phyloP scores from a whole-genome alignment of 2,329 filamentous ascomycete species.

The Plenodomus lindquistii region DNA sequence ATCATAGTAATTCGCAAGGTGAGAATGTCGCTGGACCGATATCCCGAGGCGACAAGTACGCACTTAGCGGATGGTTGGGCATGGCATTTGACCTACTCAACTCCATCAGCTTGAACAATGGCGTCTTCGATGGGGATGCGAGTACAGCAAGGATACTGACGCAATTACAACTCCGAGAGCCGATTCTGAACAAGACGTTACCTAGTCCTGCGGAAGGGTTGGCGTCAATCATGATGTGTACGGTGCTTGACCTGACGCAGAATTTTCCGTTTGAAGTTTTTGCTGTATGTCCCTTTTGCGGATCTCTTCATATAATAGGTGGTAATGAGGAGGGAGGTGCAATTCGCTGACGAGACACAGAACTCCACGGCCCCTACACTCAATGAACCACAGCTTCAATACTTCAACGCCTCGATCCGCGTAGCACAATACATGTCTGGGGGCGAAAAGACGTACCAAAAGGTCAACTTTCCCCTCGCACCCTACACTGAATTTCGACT shows the following conservation, averaged over 20 bases:
- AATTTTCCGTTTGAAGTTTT: constrained; percentile 4
- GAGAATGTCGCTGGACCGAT: not conserved
- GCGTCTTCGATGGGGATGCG: constrained; percentile 9
- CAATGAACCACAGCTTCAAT: not conserved
- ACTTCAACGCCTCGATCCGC: constrained; percentile 8
- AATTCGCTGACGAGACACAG: not conserved
- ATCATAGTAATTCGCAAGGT: not conserved
- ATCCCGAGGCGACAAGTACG: not conserved
- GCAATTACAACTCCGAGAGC: constrained; percentile 4
- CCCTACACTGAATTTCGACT: not conserved
- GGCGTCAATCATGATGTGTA: constrained; percentile 5
- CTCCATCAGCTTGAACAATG: constrained; percentile 9
- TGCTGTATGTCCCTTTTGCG: not conserved
- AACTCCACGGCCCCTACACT: not conserved
- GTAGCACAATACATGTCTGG: constrained; percentile 15
- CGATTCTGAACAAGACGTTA: constrained; percentile 3
- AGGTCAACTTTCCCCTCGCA: not conserved
- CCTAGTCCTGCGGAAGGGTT: constrained; percentile 5
- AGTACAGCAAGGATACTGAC: constrained; percentile 8
- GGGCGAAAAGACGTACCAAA: constrained; percentile 6
- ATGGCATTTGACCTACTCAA: constrained; percentile 8
- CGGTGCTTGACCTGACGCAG: constrained; percentile 5
- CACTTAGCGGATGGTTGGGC: constrained; percentile 3
- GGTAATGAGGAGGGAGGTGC: not conserved
- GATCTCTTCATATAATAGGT: not conserved